Base-by-base conservation (phyloP, 1,284 basidiomycete species). In the Pseudozyma flocculosa region DNA sequence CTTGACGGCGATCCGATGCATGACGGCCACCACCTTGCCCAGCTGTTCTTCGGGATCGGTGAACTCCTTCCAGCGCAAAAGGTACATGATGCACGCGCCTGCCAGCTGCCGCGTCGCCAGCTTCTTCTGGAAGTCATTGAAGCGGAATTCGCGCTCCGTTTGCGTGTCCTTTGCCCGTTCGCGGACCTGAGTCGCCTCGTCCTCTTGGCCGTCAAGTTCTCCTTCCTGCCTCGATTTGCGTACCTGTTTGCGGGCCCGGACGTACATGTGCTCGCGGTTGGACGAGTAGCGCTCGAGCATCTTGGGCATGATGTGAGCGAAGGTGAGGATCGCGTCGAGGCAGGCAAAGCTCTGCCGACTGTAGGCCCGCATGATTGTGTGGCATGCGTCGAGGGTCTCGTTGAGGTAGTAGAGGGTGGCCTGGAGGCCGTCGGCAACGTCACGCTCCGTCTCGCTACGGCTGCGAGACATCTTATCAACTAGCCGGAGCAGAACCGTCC, bases 361-460 rank as follows among this genome's bases (percentile, higher is more conserved):
- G 54, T 74, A 78, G 43, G 61, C 53, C 10, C 64, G 67, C 29
- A 67, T 53, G 19, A 76, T 68, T 29, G 60, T 54, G 36, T 68
- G 56, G 29, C 65, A 65, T 2, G 69, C 61, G 7, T 75, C 72
- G 15, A 77, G 61, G 17, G 66, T 64, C 41, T 72, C 68, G 48
- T 56, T 49, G 50, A 75, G 68, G 48, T 76, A 77, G 61, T 74
- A 76, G 45, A 74, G 71, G 26, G 70, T 61, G 23, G 68, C 63
- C 43, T 74, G 73, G 30, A 76, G 62, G 21, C 59, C 64, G 30
- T 76, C 74, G 10, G 74, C 76, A 0, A 54, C 63, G 18, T 64
- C 68, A 11, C 62, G 53, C 36, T 75, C 66, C 8, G 48, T 40
- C 24, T 59, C 61, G 22, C 55, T 50, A n/a, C 53, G 47, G 45